Percentiles rank a stretch among this genome's conserved stretches.
Evolutionary conservation across 2,329 filamentous ascomycete genomes (phyloP).

Genomic region (Acarospora socialis): DNA sequence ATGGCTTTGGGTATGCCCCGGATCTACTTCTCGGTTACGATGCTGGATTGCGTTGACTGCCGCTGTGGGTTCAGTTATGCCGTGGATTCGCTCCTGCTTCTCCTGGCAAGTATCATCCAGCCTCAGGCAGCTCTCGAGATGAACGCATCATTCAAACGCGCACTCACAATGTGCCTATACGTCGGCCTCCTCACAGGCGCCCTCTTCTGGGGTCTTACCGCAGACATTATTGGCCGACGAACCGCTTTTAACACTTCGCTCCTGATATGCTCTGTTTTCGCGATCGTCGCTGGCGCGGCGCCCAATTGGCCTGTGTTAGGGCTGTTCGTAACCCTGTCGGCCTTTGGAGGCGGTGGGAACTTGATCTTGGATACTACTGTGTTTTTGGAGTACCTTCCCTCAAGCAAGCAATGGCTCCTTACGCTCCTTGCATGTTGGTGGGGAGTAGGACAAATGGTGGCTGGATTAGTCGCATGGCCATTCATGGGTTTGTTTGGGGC

Average conservation of each 20-base stretch:
- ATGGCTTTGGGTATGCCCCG: conserved; percentile 40
- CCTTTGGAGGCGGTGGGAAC: conserved; percentile 52
- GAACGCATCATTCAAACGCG: conserved; percentile 20
- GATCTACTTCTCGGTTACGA: conserved; percentile 13
- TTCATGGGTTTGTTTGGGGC: conserved; percentile 33
- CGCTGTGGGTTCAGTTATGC: conserved; percentile 11
- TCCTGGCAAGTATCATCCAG: conserved; percentile 24
- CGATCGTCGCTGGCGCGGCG: conserved; percentile 50
- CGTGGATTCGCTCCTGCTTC: conserved; percentile 25
- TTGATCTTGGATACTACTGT: conserved; percentile 41
- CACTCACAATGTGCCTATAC: conserved; percentile 27
- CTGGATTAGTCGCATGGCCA: conserved; percentile 16
- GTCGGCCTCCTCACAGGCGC: conserved; percentile 30
- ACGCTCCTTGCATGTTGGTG: conserved; percentile 48
- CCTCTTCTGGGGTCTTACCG: conserved; percentile 53
- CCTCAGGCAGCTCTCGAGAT: conserved; percentile 16
- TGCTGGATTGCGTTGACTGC: conserved; percentile 3
- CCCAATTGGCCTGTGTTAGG: conserved; percentile 53
- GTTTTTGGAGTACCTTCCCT: conserved; percentile 43
- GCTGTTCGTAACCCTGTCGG: conserved; percentile 46
- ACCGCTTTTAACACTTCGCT: conserved; percentile 56
- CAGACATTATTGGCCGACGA: conserved; percentile 53
- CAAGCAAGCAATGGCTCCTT: conserved; percentile 48
- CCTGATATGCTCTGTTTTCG: conserved; percentile 47
- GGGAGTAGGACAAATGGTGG: conserved; percentile 24